Evolutionary conservation across 164 flowering plant genomes (phyloP).

Genomic region (Santalum album): DNA sequence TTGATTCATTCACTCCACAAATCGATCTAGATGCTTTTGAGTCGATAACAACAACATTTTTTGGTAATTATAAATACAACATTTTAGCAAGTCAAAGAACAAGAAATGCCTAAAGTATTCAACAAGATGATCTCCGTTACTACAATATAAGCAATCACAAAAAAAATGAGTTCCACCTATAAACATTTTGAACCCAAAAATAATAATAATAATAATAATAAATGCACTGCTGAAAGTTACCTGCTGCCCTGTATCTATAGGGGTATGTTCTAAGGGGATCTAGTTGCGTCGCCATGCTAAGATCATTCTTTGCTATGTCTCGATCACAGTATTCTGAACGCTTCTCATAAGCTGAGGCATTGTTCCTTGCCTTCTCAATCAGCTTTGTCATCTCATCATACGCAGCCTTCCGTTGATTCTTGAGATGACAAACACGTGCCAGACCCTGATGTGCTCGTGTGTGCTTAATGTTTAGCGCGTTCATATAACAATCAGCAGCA

Average conservation of each 20-base stretch:
- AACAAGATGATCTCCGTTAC: no score
- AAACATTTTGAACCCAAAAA: background rate
- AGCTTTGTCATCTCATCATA: conserved; percentile 97
- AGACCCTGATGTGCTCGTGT: conserved; percentile 96
- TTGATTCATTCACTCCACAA: no score
- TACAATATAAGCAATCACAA: no score
- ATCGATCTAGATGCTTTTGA: no score
- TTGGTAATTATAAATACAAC: no score
- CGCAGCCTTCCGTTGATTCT: conserved; percentile 69
- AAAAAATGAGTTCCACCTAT: no score
- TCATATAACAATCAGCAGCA: conserved; percentile 78
- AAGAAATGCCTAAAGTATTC: no score
- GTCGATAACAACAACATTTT: no score
- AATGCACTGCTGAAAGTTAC: conserved; percentile 25
- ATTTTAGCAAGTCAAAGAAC: no score
- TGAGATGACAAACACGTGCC: conserved; percentile 81
- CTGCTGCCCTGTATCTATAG: conserved; percentile 97
- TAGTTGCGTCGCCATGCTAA: conserved; percentile 63
- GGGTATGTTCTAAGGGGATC: conserved; percentile 94
- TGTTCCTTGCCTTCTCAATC: conserved; percentile 74
- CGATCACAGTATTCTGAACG: conserved; percentile 96
- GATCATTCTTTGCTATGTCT: conserved; percentile 81
- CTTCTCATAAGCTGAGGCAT: conserved; percentile 95
- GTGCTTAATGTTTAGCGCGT: conserved; percentile 82
- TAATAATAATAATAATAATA: conserved; percentile 1